Base-by-base conservation (phyloP, 768 basidiomycete genomes). In the Phylloporus scabripes region DNA sequence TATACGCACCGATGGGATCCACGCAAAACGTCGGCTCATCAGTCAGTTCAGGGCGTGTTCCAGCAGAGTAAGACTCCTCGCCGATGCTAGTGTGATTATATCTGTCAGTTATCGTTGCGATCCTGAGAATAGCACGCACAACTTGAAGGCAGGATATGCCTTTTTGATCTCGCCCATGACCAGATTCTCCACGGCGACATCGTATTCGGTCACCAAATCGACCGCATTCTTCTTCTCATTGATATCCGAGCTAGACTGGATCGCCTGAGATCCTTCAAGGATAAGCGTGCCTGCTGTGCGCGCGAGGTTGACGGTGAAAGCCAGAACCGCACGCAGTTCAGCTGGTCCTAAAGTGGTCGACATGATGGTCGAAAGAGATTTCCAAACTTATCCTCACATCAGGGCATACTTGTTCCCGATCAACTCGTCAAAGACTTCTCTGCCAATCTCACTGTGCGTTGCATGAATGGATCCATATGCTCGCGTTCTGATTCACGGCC, bases 1-100 rank as follows among this genome's bases (percentile, higher is more conserved):
- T 39, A 41, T 24, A 60, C 74, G 48, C 56, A 85, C 88, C 93
- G 49, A 96, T 95, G 28, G 94, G 94, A 65, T 98, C 94, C 38
- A 95, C 89, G 60, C 95, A 96, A 73, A 88, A 99, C 0, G 95
- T 98, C 5, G 93, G 92, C 26, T 82, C 83, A 58, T 96, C 87
- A 1, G 89, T 91, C 49, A 95, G 68, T 10, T 82, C 75, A 17
- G 76, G 74, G 26, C 79, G 75, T 49, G 75, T 65, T n/a, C 90
- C 90, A 4, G 84, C 76, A 8, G 90, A 82, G 57, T 87, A 93
- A 0, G 87, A 87, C 70, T 98, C 95, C 63, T 99, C 95, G 49
- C 95, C 95, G 50, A 97, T 90, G 68, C 91, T 94, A 51, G 15
- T 50, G 23, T 20, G 33, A 24, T 36, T 26, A 7, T 0, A 5